These are phyloP conservation scores for Fusarium fracticaudum DNA, from an alignment of 2,329 filamentous ascomycete species.

Conservation along the genomic window DNA sequence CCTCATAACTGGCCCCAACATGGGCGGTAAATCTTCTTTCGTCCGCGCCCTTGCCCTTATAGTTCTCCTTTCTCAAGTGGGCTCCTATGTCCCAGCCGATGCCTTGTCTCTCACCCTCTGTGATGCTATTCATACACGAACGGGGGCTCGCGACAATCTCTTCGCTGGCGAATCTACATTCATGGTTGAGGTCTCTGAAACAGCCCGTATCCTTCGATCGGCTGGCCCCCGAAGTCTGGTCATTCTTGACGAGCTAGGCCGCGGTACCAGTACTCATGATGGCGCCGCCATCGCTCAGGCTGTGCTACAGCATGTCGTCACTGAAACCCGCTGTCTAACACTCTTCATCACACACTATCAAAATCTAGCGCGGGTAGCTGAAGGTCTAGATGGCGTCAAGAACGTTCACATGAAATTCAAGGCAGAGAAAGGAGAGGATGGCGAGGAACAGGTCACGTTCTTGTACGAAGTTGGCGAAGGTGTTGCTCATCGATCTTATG, in stretches of 20 bases:
- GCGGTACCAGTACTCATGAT: constrained; percentile 94
- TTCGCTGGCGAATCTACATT: constrained; percentile 95
- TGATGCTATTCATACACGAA: constrained; percentile 93
- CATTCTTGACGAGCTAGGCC: constrained; percentile 92
- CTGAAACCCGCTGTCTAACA: constrained; percentile 78
- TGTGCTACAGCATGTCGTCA: constrained; percentile 85
- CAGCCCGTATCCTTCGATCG: constrained; percentile 87
- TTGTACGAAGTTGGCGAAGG: constrained; percentile 92
- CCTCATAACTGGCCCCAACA: constrained; percentile 95
- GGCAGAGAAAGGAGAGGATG: constrained; percentile 51
- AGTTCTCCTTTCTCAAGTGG: constrained; percentile 92
- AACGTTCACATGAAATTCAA: constrained; percentile 97
- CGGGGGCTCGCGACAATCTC: constrained; percentile 96
- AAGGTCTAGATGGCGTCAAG: constrained; percentile 74
- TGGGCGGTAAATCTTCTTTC: constrained; percentile 99
- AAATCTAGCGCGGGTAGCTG: constrained; percentile 75
- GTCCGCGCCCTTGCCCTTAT: constrained; percentile 93
- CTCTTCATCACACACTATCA: constrained; percentile 99
- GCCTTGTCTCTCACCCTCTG: constrained; percentile 80
- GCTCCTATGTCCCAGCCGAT: constrained; percentile 89
- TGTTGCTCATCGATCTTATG: constrained; percentile 92
- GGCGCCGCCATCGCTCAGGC: constrained; percentile 95
- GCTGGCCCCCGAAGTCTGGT: constrained; percentile 87
- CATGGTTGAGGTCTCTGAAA: constrained; percentile 97
- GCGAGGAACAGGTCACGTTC: constrained; percentile 87